phyloP scores from a whole-genome alignment of 306 rosid genomes.

The Fagus sylvatica region DNA sequence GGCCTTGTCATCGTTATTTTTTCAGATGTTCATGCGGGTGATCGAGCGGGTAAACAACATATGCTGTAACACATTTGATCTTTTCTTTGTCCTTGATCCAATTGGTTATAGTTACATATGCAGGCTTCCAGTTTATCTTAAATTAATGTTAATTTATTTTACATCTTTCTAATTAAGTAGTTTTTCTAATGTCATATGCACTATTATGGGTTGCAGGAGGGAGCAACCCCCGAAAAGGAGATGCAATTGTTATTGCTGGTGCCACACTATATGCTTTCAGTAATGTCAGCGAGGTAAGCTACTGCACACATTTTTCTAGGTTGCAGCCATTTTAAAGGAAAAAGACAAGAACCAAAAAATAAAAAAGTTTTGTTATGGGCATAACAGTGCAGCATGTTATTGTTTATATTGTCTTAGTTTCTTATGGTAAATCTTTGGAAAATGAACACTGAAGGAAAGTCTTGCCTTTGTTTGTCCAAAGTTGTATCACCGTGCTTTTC shows the following conservation, averaged over 20 bases:
- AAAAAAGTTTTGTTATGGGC: not conserved
- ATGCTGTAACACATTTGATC: not conserved
- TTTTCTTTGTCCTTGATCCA: conserved; percentile 1
- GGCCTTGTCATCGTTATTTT: conserved; percentile 87
- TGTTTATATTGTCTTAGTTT: not conserved
- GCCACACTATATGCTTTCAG: conserved; percentile 82
- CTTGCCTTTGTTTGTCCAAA: not conserved
- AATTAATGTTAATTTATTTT: conserved; percentile 2
- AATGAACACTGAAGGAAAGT: not conserved
- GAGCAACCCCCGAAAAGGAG: conserved; percentile 72
- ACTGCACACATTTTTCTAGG: not conserved
- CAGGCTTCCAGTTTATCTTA: not conserved
- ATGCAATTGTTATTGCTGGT: conserved; percentile 72
- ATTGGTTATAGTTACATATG: not conserved
- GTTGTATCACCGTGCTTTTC: not conserved
- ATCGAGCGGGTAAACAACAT: conserved; percentile 65
- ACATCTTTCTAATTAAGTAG: conserved; percentile 5
- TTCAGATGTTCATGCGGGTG: conserved; percentile 90
- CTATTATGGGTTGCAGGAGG: conserved; percentile 59
- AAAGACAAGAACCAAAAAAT: too few relatives aligned
- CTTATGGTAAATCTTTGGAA: conserved; percentile 1
- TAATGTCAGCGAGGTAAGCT: conserved; percentile 78
- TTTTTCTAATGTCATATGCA: conserved; percentile 28
- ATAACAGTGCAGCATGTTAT: not conserved
- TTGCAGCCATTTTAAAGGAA: not conserved